Percentiles rank a stretch among this genome's conserved stretches.
Evolutionary conservation across 305 asterid species (phyloP).

Genomic region (Salvia sclarea): DNA sequence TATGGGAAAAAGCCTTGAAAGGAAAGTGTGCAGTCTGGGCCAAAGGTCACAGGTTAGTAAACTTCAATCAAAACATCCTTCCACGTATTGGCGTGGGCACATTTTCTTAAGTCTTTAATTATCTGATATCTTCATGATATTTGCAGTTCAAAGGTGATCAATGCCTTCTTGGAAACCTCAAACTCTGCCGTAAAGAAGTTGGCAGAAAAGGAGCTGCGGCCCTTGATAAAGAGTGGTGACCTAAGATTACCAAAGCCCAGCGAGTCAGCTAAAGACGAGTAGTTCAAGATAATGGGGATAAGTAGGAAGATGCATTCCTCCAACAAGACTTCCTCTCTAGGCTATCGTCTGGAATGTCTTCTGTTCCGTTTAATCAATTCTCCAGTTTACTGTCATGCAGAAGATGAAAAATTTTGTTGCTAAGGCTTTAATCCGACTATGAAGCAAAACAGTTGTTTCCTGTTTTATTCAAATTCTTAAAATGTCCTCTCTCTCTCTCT

Average conservation of each 20-base stretch:
- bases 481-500: background rate
- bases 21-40: conserved; percentile 72
- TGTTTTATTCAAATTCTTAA: background rate
- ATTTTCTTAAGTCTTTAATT: background rate
- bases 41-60: conserved; percentile 81
- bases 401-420: conserved; percentile 35
- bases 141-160: conserved; percentile 63
- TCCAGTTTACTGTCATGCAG: conserved; percentile 5
- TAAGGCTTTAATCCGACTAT: conserved; percentile 14
- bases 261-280: conserved; percentile 35
- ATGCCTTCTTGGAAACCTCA: conserved; percentile 66
- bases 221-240: conserved; percentile 60
- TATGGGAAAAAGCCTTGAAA: conserved; percentile 78
- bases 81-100: background rate
- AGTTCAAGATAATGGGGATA: conserved; percentile 4
- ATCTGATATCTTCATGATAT: conserved; percentile 16
- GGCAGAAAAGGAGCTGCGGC: conserved; percentile 69
- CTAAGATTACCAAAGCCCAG: conserved; percentile 43
- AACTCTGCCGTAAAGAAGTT: conserved; percentile 47
- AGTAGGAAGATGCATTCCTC: background rate
- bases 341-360: background rate
- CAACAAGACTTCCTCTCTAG: background rate
- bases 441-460: conserved; percentile 2
- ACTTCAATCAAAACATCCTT: background rate
- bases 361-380: background rate